A percentile compares a stretch with the other conserved stretches of the same genome.
Conservation (phyloP, 2,329 filamentous ascomycete species). For the Claviceps sp. region DNA sequence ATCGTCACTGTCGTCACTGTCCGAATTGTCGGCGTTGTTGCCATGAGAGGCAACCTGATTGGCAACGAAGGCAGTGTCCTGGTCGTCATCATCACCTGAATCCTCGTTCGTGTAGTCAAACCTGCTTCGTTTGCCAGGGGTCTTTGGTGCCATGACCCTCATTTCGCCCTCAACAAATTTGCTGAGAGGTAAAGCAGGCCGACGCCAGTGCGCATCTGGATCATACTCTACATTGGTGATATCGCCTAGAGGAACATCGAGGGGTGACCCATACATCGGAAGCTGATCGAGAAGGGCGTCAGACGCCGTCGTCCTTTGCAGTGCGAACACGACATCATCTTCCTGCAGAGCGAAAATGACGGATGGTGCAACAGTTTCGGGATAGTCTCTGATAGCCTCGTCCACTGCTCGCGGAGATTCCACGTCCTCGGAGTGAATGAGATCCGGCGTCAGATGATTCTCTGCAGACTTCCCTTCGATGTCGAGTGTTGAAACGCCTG, state of each 20-base stretch:
- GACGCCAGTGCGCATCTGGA: conserved; percentile 60
- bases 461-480: conserved; percentile 19
- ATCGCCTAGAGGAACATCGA: conserved; percentile 45
- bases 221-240: conserved; percentile 43
- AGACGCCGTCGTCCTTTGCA: conserved; percentile 59
- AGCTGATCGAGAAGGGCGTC: conserved; percentile 70
- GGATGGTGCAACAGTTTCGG: conserved; percentile 50
- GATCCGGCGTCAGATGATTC: conserved; percentile 49
- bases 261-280: conserved; percentile 60
- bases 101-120: conserved; percentile 69
- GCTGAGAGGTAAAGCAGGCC: conserved; percentile 68
- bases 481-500: conserved; percentile 23
- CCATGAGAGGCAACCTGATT: conserved; percentile 26
- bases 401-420: conserved; percentile 38
- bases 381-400: conserved; percentile 24
- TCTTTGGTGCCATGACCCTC: conserved; percentile 49
- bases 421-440: conserved; percentile 49
- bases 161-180: conserved; percentile 78
- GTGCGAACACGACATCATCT: conserved; percentile 67
- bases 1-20: conserved; percentile 9
- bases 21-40: too few relatives aligned
- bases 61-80: conserved; percentile 41
- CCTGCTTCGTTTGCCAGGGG: conserved; percentile 65
- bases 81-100: conserved; percentile 43
- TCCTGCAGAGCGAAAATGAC: conserved; percentile 73